Evolutionary conservation across 163 green algal species (phyloP), one percentile per base, ranked within the genome.

Genomic region (Volvox carteri): DNA sequence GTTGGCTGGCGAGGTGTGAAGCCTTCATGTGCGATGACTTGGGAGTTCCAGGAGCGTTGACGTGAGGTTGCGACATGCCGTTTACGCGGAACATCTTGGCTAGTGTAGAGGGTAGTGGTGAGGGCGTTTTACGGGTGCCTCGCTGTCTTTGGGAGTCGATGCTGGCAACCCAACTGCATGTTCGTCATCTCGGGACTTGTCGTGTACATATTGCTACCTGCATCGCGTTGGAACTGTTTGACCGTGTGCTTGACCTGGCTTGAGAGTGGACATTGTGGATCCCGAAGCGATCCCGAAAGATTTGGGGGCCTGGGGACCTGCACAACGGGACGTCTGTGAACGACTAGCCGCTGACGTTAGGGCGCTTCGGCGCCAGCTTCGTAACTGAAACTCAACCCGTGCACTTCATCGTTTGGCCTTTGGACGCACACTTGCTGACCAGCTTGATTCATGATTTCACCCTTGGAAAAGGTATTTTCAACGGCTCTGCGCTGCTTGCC

Each of bases 171-270:
- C 54, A 12, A 65, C 54, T 65, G 7, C 54, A 23, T 65, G 54
- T 65, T 19, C 28, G 54, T 65, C 54, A 12, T 4, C 54, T 65
- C 54, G 60, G 60, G 60, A 39, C 23, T 72, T 72, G 60, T 72
- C 60, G 60, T 72, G 60, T 72, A 72, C 60, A 72, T 72, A 72
- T 35, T 33, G 60, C n/a, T 72, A 28, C 18, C 2, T 72, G 60
- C 60, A 72, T 72, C 37, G 48, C 48, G 11, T 58, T 58, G 11
- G 11, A 11, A 58, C 11, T 14, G 48, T 37, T 72, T 72, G 25
- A 72, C 60, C 60, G 60, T 28, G 18, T 72, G 60, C 14, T 28
- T 39, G 48, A 58, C 48, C n/a, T n/a, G n/a, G n/a, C n/a, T n/a
- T n/a, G n/a, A n/a, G n/a, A n/a, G n/a, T n/a, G n/a, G n/a, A n/a